Conservation (phyloP, 2,329 filamentous ascomycete species). For the Fusarium sp. region DNA sequence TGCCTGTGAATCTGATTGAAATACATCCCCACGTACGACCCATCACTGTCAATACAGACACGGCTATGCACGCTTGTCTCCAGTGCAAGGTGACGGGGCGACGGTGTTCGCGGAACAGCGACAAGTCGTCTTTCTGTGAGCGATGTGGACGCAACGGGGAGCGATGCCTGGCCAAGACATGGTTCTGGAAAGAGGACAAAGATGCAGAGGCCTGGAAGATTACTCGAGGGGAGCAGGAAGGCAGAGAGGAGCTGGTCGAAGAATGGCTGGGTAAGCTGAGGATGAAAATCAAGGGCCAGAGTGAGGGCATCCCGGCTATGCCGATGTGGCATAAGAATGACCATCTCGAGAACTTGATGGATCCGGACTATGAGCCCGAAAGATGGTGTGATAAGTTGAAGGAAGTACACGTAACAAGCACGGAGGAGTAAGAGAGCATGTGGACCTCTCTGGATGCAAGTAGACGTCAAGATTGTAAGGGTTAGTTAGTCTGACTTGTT, state of each 20-base stretch:
- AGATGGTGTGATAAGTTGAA: conserved; percentile 30
- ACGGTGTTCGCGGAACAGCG: conserved; percentile 38
- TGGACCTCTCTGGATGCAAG: background rate
- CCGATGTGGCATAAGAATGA: conserved; percentile 34
- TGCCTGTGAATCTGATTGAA: conserved; percentile 35
- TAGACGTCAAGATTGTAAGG: background rate
- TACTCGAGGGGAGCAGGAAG: background rate
- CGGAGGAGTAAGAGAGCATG: background rate
- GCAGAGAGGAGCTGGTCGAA: background rate
- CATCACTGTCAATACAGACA: background rate
- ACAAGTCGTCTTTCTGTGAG: conserved; percentile 19
- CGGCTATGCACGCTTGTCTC: conserved; percentile 30
- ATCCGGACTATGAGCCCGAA: conserved; percentile 8
- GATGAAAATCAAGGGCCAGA: background rate
- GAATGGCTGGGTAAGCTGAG: conserved; percentile 13
- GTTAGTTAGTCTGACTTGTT: background rate
- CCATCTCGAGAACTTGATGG: background rate
- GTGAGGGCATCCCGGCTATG: conserved; percentile 2
- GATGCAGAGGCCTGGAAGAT: conserved; percentile 47
- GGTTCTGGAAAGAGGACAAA: conserved; percentile 62
- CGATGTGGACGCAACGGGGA: conserved; percentile 41
- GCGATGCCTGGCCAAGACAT: conserved; percentile 49
- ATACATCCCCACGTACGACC: conserved; percentile 31
- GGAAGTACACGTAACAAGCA: conserved; percentile 6
- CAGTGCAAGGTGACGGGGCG: conserved; percentile 38